A percentile compares a stretch with the other conserved stretches of the same genome.
Evolutionary conservation across 768 basidiomycete genomes (phyloP).

Genomic region (Calocera cornea): DNA sequence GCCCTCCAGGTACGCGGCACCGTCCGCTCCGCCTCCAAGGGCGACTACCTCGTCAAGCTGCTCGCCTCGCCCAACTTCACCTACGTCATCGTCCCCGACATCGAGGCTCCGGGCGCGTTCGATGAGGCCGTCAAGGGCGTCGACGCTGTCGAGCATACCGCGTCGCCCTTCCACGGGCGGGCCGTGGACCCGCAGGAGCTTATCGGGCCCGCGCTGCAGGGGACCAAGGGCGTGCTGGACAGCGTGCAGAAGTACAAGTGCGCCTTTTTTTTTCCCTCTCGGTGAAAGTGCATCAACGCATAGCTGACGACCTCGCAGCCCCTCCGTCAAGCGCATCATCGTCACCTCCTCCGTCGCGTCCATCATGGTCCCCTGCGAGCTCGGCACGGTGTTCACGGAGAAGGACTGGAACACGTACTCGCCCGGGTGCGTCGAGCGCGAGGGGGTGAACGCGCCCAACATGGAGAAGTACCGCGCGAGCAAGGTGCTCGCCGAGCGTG

Average conservation of each 20-base stretch:
- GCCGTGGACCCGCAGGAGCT: slow-evolving; percentile 29
- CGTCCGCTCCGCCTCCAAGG: slow-evolving; percentile 4
- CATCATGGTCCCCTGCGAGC: slow-evolving; percentile 17
- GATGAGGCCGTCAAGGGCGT: slow-evolving; percentile 15
- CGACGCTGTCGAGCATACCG: slow-evolving; percentile 15
- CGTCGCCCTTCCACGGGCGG: slow-evolving; percentile 10
- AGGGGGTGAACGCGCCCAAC: background rate
- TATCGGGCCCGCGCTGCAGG: slow-evolving; percentile 41
- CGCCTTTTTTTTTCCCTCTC: background rate
- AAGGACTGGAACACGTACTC: slow-evolving; percentile 7
- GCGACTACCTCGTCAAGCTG: background rate
- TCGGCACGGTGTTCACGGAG: slow-evolving; percentile 8
- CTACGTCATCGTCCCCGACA: slow-evolving; percentile 10
- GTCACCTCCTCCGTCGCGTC: slow-evolving; percentile 28
- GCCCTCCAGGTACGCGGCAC: slow-evolving; percentile 2
- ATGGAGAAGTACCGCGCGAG: slow-evolving; percentile 6
- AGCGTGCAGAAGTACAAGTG: slow-evolving; percentile 25
- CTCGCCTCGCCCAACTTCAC: slow-evolving; percentile 5
- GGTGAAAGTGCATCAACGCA: background rate
- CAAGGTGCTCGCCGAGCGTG: slow-evolving; percentile 10
- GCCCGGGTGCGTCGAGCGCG: background rate
- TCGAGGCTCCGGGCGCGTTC: slow-evolving; percentile 8
- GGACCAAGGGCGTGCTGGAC: slow-evolving; percentile 30
- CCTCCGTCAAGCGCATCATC: slow-evolving; percentile 25
- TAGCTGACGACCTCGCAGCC: slow-evolving; percentile 10